These are phyloP conservation scores for Saturnispora sanitii DNA, from an alignment of 805 yeast genomes.

Conservation along the genomic window DNA sequence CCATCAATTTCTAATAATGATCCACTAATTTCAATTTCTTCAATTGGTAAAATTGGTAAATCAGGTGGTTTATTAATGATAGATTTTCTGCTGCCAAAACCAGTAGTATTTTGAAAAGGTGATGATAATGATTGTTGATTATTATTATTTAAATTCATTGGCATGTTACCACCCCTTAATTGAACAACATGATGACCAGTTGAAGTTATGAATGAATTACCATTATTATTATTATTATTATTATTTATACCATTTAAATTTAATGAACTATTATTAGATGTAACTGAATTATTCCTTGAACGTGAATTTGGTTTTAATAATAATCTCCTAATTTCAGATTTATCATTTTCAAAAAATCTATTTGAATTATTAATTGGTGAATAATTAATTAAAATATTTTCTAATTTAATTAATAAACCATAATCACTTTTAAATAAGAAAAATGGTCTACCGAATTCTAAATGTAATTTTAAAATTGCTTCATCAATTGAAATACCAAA, in stretches of 20 bases:
- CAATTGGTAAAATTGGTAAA: background rate
- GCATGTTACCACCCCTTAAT: constrained; percentile 16
- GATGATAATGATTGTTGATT: too few relatives aligned
- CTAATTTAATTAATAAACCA: constrained; percentile 51
- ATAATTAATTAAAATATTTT: constrained; percentile 45
- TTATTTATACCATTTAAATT: constrained; percentile 1
- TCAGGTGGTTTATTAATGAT: background rate
- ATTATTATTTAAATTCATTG: too few relatives aligned
- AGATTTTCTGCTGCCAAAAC: constrained; percentile 6
- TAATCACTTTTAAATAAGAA: constrained; percentile 76
- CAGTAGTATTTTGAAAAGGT: background rate
- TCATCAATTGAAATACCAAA: constrained; percentile 51
- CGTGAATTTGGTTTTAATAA: constrained; percentile 16
- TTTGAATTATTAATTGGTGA: constrained; percentile 36
- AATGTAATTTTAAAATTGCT: constrained; percentile 57
- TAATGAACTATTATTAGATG: background rate
- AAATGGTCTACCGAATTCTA: constrained; percentile 62
- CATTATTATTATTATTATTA: background rate
- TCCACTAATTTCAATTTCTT: constrained; percentile 17
- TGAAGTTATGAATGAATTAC: constrained; percentile 17
- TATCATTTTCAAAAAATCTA: constrained; percentile 17
- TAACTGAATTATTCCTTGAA: background rate
- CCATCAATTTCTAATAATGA: constrained; percentile 36
- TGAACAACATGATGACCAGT: constrained; percentile 27
- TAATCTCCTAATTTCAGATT: constrained; percentile 14